phyloP scores from a whole-genome alignment of 2,329 filamentous ascomycete species.

The Emergomyces pasteurianus region DNA sequence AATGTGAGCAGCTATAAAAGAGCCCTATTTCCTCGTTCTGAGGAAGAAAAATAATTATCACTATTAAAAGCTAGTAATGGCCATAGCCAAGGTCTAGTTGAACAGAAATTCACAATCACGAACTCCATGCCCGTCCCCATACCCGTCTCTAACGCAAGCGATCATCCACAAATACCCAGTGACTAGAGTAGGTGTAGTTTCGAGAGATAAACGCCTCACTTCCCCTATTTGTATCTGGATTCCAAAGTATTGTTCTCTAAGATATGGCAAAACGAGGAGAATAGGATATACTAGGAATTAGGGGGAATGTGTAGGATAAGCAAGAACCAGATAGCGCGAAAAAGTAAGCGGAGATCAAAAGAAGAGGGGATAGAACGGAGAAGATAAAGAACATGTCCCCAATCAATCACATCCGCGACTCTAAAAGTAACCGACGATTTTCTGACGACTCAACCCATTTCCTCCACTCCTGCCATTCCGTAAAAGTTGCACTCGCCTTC shows the following conservation, averaged over 20 bases:
- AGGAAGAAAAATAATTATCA: neutral
- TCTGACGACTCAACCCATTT: constrained; percentile 46
- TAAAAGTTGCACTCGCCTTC: constrained; percentile 58
- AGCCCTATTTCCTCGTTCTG: too few relatives aligned
- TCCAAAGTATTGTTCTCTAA: neutral
- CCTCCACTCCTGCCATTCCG: constrained; percentile 68
- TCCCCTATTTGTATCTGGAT: neutral
- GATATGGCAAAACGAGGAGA: neutral
- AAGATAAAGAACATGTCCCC: neutral
- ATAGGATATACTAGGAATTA: neutral
- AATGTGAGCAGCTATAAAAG: neutral
- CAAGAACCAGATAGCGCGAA: neutral
- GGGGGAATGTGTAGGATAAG: neutral
- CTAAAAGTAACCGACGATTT: constrained; percentile 3
- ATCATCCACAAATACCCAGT: neutral
- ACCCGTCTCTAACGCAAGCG: neutral
- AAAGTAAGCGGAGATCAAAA: neutral
- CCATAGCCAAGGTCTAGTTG: neutral
- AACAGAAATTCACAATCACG: neutral
- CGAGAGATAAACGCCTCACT: neutral
- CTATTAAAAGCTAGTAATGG: neutral
- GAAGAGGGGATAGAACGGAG: neutral
- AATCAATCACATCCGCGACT: neutral
- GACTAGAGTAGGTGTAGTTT: neutral
- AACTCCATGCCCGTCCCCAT: too few relatives aligned